Conservation (phyloP, 2,329 filamentous ascomycete genomes). For the Phaeosphaeria sp. region DNA sequence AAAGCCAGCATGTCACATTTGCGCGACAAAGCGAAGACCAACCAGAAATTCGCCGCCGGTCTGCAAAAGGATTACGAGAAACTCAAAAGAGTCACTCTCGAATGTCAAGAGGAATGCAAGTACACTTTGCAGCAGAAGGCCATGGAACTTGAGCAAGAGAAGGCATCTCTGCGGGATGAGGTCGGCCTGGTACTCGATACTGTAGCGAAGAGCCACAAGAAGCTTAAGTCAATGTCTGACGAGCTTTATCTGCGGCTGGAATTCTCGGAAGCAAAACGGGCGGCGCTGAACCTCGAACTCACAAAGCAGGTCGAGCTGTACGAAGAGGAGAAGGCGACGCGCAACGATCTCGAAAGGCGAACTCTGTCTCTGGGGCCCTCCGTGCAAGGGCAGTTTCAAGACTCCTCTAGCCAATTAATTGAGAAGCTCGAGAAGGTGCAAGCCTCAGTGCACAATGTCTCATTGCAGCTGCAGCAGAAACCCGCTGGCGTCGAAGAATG, state of each 20-base stretch:
- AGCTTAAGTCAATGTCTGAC: slow-evolving; percentile 19
- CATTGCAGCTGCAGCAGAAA: slow-evolving; percentile 2
- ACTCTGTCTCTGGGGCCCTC: slow-evolving; percentile 20
- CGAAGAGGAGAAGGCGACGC: slow-evolving; percentile 28
- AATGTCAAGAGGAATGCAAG: slow-evolving; percentile 20
- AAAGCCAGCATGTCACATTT: slow-evolving; percentile 11
- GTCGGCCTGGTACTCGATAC: slow-evolving; percentile 15
- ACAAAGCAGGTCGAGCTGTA: slow-evolving; percentile 13
- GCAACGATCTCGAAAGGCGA: slow-evolving; percentile 29
- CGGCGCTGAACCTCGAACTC: slow-evolving; percentile 17
- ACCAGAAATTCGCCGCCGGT: slow-evolving; percentile 35
- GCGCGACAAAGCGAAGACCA: slow-evolving; percentile 18
- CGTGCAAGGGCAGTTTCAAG: slow-evolving; percentile 20
- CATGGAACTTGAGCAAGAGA: slow-evolving; percentile 29
- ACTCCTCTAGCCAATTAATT: slow-evolving; percentile 12
- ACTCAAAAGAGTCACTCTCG: slow-evolving; percentile 15
- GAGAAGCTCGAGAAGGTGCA: slow-evolving; percentile 23
- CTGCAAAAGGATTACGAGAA: slow-evolving; percentile 37
- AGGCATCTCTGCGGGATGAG: slow-evolving; percentile 15
- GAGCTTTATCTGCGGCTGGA: slow-evolving; percentile 21
- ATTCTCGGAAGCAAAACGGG: slow-evolving; percentile 19
- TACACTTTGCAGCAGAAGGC: slow-evolving; percentile 21
- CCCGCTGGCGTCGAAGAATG: slow-evolving; percentile 21
- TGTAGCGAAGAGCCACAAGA: slow-evolving; percentile 16
- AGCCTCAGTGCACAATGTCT: slow-evolving; percentile 9